Evolutionary conservation across 768 basidiomycete genomes (phyloP), one percentile per base, ranked within the genome.

Genomic region (Boletus reticulatus): DNA sequence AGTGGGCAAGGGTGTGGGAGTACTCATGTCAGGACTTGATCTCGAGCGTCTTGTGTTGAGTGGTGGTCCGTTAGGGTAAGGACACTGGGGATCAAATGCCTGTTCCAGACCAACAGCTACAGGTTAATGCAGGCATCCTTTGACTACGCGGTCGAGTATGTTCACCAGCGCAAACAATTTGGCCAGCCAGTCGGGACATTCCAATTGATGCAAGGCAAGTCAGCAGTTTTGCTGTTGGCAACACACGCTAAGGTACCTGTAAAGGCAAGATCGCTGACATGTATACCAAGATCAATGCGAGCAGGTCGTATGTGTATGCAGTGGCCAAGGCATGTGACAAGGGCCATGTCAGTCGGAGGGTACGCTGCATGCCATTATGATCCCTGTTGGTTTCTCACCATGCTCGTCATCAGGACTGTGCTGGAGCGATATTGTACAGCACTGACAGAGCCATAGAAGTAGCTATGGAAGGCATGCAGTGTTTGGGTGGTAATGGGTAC

Each of bases 71-170:
- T 78, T 97, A 36, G 95, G 94, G 88, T 89, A 67, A 59, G 74
- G 59, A 24, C 13, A 56, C 38, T 24, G 37, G 32, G 38, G 45
- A 38, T 22, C 19, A 1, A 50, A 47, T 57, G 52, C 48, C 20
- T 27, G 48, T 29, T 22, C 48, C 36, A 48, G 45, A 44, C 61
- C 36, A 44, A 60, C 49, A 43, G 37, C 22, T 38, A 13, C 58
- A 92, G 91, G 29, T 79, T 96, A 53, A 94, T 94, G 92, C 94
- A 95, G 71, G 87, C 92, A 9, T 92, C 95, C 6, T 94, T 96
- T 65, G 94, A 97, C 69, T 78, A 87, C 59, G 87, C 90, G 11
- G 78, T 93, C 9, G 87, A 89, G 65, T 97, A 97, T 68, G 82
- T 94, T n/a, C 95, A 98, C 67, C 87, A 94, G 52, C 81, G 95